Evolutionary conservation across 192 early-diverging fungal genomes (phyloP).

Genomic region (Backusella morwellensis): DNA sequence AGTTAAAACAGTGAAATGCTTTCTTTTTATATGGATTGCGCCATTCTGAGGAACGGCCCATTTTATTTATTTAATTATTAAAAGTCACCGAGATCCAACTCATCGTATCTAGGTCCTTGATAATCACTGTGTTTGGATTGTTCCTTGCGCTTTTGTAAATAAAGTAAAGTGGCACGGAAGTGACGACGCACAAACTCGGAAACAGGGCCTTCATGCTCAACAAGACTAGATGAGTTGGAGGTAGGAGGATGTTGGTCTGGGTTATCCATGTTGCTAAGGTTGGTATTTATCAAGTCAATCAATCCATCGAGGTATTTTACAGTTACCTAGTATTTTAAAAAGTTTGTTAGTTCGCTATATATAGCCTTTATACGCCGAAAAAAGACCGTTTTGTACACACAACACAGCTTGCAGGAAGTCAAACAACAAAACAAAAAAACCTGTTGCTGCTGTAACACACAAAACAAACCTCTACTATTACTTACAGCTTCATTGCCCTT

Average conservation of each 20-base stretch:
- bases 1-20: not conserved
- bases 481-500: constrained; percentile 83
- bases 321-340: constrained; percentile 59
- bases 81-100: constrained; percentile 7
- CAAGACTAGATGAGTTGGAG: constrained; percentile 60
- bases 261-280: constrained; percentile 69
- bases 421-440: too few relatives aligned
- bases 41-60: not conserved
- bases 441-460: too few relatives aligned
- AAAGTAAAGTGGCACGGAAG: constrained; percentile 66
- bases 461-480: not conserved
- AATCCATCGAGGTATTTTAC: constrained; percentile 92
- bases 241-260: constrained; percentile 64
- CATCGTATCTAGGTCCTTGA: constrained; percentile 9
- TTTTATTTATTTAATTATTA: not conserved
- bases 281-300: constrained; percentile 92
- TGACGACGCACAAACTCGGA: constrained; percentile 69
- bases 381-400: not conserved
- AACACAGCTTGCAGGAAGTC: too few relatives aligned
- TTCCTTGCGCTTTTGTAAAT: constrained; percentile 47
- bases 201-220: constrained; percentile 55
- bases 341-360: not conserved
- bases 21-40: not conserved
- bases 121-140: not conserved
- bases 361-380: not conserved